These are phyloP conservation scores for Aspergillus brunneoviolaceus DNA, from an alignment of 2,329 filamentous ascomycete species.

Conservation along the genomic window DNA sequence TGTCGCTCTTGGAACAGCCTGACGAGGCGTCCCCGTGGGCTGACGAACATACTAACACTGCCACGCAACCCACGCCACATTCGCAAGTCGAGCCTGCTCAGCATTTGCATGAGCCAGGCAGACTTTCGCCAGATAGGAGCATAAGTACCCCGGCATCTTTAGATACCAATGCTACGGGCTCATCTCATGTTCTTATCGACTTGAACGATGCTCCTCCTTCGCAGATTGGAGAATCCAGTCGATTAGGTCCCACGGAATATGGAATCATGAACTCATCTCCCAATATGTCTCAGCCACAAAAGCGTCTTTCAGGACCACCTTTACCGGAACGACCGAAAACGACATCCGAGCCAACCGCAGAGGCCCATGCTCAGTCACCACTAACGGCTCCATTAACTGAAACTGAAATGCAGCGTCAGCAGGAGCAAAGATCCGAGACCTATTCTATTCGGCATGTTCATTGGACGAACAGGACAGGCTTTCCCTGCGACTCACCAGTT, in stretches of 20 bases:
- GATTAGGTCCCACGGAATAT: conserved; percentile 1
- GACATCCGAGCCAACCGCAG: conserved; percentile 1
- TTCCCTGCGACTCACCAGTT: conserved; percentile 76
- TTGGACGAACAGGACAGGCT: conserved; percentile 71
- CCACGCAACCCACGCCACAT: conserved; percentile 10
- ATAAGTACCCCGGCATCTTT: conserved; percentile 22
- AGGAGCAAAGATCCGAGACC: conserved; percentile 64
- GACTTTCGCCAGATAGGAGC: conserved; percentile 20
- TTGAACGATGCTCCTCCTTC: conserved; percentile 20
- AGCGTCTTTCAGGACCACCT: conserved; percentile 10
- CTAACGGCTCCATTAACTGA: conserved; percentile 23
- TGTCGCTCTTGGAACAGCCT: conserved; percentile 36
- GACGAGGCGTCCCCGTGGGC: conserved; percentile 30
- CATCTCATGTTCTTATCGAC: conserved; percentile 36
- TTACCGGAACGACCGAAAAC: conserved; percentile 10
- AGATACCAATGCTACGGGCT: conserved; percentile 28
- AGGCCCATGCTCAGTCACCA: conserved; percentile 6
- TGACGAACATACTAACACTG: conserved; percentile 18
- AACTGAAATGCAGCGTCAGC: conserved; percentile 35
- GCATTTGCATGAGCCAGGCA: conserved; percentile 12
- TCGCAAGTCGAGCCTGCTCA: conserved; percentile 14
- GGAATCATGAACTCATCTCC: not conserved
- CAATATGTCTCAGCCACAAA: not conserved
- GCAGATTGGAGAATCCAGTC: conserved; percentile 9
- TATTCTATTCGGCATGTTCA: conserved; percentile 91